These are phyloP conservation scores for Rhizopogon salebrosus DNA, from an alignment of 768 basidiomycete genomes.

Conservation along the genomic window DNA sequence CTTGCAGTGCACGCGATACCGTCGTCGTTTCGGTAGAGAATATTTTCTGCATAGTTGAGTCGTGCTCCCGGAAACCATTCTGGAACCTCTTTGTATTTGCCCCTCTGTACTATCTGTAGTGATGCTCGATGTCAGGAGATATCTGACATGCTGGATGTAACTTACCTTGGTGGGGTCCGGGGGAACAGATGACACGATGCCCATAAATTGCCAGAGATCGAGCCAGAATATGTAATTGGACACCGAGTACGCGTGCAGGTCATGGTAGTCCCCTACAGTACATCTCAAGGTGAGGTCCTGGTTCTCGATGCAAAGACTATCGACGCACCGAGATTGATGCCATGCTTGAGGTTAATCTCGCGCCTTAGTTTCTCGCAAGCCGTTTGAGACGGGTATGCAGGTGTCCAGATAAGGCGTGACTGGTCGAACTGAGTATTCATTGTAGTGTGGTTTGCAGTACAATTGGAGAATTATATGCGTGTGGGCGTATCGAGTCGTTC, in stretches of 20 bases:
- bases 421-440: constrained; percentile 30
- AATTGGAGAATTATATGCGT: too few relatives aligned
- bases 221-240: constrained; percentile 64
- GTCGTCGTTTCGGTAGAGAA: constrained; percentile 56
- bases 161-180: constrained; percentile 40
- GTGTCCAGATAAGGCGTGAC: constrained; percentile 48
- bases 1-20: constrained; percentile 53
- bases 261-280: constrained; percentile 61
- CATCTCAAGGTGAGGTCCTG: constrained; percentile 1
- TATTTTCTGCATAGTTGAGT: constrained; percentile 72
- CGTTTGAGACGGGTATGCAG: constrained; percentile 36
- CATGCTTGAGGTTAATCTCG: constrained; percentile 59
- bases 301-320: not conserved
- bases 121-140: constrained; percentile 5
- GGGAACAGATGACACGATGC: constrained; percentile 56
- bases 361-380: constrained; percentile 49
- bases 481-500: not conserved
- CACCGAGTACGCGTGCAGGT: constrained; percentile 65
- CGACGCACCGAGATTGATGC: constrained; percentile 42
- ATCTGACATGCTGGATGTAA: not conserved
- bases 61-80: constrained; percentile 64
- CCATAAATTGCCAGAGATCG: constrained; percentile 62
- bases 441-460: not conserved
- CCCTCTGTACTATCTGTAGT: constrained; percentile 38
- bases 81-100: constrained; percentile 50